Base-by-base conservation (phyloP, 1,284 basidiomycete species). In the Papiliotrema nemorosa region DNA sequence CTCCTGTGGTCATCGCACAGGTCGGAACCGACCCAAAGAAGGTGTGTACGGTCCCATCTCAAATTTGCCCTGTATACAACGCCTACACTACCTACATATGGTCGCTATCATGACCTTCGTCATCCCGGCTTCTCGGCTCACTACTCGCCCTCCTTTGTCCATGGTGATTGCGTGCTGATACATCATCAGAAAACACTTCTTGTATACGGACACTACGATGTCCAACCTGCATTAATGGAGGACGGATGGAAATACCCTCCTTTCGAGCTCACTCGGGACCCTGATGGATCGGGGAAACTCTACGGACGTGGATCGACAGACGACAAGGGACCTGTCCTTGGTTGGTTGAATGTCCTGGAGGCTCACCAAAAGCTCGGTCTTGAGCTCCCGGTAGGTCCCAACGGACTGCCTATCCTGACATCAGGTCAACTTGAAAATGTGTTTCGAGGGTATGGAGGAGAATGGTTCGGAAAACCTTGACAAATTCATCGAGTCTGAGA, bases 391-490 rank as follows among this genome's bases (percentile, higher is more conserved):
- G 94, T 67, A 38, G 21, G 7, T 31, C 29, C 9, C 29, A 31
- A 14, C 13, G 35, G 10, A 3, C 18, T 38, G 41, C 3, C n/a
- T 44, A 12, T 1, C 36, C n/a, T n/a, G 10, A 18, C 20, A n/a
- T n/a, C 36, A 69, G 67, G 67, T 98, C 48, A 98, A 98, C 76
- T 76, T 98, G 61, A 84, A 86, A 65, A 87, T 92, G 79, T 91
- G 89, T 78, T 93, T 98, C 67, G 94, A 98, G 74, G 92, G 94
- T 7, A 98, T 98, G 96, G 94, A 98, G 75, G 94, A 98, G 78
- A 88, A 82, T 62, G 94, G 94, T 6, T 90, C 87, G 39, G 90
- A 92, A 64, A 92, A 92, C 5, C 81, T 98, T 12, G 93, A 97
- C 68, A 89, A 89, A 47, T 82, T 97, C 45, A 92, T 98, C 61